Conservation (phyloP, 1,284 basidiomycete genomes). For the Cutaneotrichosporon spelunceum region DNA sequence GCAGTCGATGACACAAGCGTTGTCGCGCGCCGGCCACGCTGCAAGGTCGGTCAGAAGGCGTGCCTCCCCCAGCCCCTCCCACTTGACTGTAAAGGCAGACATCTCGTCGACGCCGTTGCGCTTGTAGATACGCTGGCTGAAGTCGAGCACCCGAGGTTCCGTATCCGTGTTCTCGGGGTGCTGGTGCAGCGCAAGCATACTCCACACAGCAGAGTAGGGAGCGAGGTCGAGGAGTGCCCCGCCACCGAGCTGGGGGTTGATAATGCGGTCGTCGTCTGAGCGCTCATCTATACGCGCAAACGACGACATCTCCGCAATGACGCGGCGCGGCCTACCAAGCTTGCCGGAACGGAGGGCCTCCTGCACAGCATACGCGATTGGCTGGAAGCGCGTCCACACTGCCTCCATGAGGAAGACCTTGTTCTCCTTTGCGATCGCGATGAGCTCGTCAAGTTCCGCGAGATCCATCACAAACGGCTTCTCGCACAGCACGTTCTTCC, state of each 20-base stretch:
- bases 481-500: conserved; percentile 82
- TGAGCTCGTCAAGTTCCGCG: conserved; percentile 58
- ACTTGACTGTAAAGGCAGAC: conserved; percentile 69
- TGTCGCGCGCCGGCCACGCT: conserved; percentile 5
- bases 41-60: conserved; percentile 12
- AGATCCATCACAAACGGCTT: conserved; percentile 59
- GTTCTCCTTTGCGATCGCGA: conserved; percentile 68
- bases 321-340: conserved; percentile 44
- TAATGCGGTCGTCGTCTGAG: conserved; percentile 53
- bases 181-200: conserved; percentile 71
- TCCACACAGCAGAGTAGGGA: conserved; percentile 79
- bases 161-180: conserved; percentile 65
- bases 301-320: conserved; percentile 63
- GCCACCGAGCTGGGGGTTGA: conserved; percentile 77
- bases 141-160: conserved; percentile 41
- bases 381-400: conserved; percentile 51
- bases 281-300: conserved; percentile 58
- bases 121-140: conserved; percentile 54
- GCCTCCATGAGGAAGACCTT: conserved; percentile 80
- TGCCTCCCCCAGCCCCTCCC: conserved; percentile 48
- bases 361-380: conserved; percentile 46
- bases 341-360: conserved; percentile 43
- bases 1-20: conserved; percentile 7
- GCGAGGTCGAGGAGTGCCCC: conserved; percentile 79
- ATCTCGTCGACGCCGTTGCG: conserved; percentile 65